Evolutionary conservation across 805 yeast species (phyloP).

Genomic region (Crinitomyces ghanaensis): DNA sequence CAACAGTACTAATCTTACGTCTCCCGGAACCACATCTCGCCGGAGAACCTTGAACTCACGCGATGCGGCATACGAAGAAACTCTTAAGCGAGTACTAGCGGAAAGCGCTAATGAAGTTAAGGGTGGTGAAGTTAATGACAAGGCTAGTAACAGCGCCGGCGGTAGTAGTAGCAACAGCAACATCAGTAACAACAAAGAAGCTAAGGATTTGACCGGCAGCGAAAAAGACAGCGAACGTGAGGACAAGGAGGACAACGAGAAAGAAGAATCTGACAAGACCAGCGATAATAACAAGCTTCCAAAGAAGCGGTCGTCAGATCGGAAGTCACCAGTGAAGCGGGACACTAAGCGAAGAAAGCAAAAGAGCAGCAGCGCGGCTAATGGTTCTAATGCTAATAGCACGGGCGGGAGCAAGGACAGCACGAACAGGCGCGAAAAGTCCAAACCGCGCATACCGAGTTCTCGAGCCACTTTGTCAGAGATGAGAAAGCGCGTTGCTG

Average conservation of each 20-base stretch:
- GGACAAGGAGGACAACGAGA: conserved; percentile 1
- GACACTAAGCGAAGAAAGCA: no score
- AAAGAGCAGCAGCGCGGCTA: no score
- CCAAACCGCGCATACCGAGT: conserved; percentile 75
- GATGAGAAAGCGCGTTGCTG: conserved; percentile 77
- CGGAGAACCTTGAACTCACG: conserved; percentile 16
- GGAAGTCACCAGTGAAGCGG: no score
- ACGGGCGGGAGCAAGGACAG: no score
- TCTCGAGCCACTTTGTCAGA: conserved; percentile 66
- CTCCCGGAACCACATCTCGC: conserved; percentile 2
- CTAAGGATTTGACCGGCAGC: background rate
- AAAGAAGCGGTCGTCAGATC: background rate
- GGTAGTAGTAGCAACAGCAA: conserved; percentile 1
- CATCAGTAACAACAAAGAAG: background rate
- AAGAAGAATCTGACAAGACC: conserved; percentile 3
- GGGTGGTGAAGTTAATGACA: conserved; percentile 9
- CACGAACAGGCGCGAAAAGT: no score
- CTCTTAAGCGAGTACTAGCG: conserved; percentile 30
- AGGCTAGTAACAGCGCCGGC: conserved; percentile 2
- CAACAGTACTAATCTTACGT: background rate
- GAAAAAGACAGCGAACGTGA: background rate
- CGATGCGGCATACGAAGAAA: conserved; percentile 17
- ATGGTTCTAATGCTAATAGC: background rate
- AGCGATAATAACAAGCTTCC: background rate
- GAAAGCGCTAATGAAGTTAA: conserved; percentile 28